Evolutionary conservation across 177 flowering plant species (phyloP), one percentile per base, ranked within the genome.

Genomic region (Vitis hybrid): DNA sequence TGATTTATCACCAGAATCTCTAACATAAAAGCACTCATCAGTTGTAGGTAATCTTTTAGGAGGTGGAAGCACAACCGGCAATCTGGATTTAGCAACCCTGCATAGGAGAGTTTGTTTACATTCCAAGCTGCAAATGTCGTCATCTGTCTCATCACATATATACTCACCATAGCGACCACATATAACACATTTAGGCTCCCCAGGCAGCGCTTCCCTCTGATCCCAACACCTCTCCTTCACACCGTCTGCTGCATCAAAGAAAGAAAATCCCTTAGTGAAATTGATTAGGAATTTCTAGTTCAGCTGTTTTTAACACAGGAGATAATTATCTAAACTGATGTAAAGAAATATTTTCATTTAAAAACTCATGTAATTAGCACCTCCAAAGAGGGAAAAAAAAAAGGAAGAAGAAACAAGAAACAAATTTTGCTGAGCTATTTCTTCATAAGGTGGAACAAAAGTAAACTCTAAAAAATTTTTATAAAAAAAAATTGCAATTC

Each of bases 141-240:
- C 95, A 81, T 94, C 91, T 1, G 98, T 94, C 74, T 87, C 88
- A 75, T 94, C 91, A 76, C 98, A 92, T 60, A 94, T 88, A 70
- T 92, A 94, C 77, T 94, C 97, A 52, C 97, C 98, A 75, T 90
- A 92, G n/a, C 97, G 97, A n/a, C 91, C 91, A 76, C 98, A 94
- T 58, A 92, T 78, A 58, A 85, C 79, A 77, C 98, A 94, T 24
- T 67, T 75, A 73, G 98, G 97, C 75, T 94, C 98, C 68, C 86
- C 95, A 0, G 86, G 87, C 32, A 82, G 71, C 71, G 98, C 92
- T 79, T 86, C 93, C 78, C 98, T 86, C 79, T 92, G 98, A 67
- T 92, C 92, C 79, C 75, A 79, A 72, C 86, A 81, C 71, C 77
- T 82, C 74, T 82, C 78, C 82, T 90, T 94, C 67, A 90, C 87